Base-by-base conservation (phyloP, 495 filamentous ascomycete genomes). In the Antarctomyces pellizariae region DNA sequence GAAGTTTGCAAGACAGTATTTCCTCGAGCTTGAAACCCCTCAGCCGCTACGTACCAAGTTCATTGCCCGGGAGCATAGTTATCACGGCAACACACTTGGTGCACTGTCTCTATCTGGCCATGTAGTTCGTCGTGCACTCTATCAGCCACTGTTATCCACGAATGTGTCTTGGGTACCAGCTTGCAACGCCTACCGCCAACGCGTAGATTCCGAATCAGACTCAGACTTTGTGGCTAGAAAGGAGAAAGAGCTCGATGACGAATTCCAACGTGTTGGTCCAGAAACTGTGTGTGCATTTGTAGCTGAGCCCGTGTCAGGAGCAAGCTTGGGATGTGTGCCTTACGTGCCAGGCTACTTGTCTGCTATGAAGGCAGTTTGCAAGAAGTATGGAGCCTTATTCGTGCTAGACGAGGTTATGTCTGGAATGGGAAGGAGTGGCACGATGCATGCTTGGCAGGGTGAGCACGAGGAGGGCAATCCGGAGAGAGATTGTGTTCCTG, bases 401-500 rank as follows among this genome's bases (percentile, higher is more conserved):
- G 68, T 80, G 24, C 46, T 75, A 4, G 76, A 84, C 31, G 76
- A 84, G 33, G 62, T 79, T 18, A 82, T 84, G 75, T 66, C 71
- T 38, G 76, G 73, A 0, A 76, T 75, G 62, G 74, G 73, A 1
- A 56, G 70, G 5, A 61, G 56, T 9, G 73, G 73, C 0, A 72
- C 64, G 2, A 40, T 74, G 3, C 67, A 73, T 28, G 70, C 64
- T 2, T 79, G 69, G 66, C 55, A 75, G 30, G 57, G 64, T 22
- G 71, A 76, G 41, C n/a, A n/a, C n/a, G n/a, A n/a, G n/a, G 49
- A 45, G 0, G 34, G 56, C n/a, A 26, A 35, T 7, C 53, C 53
- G 0, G 10, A n/a, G 32, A 16, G n/a, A n/a, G 53, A 32, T 24
- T 46, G 67, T 7, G 52, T 59, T 0, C 70, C 68, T 0, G 73